Evolutionary conservation across 805 yeast species (phyloP), one percentile per base, ranked within the genome.

Genomic region (Lachancea cidri): DNA sequence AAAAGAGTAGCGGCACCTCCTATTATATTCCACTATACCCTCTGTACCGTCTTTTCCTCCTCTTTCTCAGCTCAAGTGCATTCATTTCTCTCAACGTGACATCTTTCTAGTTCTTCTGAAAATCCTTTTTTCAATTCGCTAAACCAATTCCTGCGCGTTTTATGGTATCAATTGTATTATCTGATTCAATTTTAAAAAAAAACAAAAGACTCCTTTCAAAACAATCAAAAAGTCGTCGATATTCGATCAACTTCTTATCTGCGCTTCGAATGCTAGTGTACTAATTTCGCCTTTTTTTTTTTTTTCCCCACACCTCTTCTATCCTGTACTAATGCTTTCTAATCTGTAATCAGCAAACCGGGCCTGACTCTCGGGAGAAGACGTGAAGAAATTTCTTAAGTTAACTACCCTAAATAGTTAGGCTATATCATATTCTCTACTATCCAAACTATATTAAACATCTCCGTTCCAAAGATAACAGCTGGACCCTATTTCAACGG

Each of bases 141-240:
- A 22, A 22, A 22, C 9, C 27, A n/a, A n/a, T 22, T 22, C 11
- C 11, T 7, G 27, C 27, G 7, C 27, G 27, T 22, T 29, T 17
- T n/a, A 16, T 19, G 42, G 42, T 39, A 27, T 39, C 38, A 27
- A 39, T 39, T 39, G 42, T 39, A 39, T 19, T 33, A 39, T 33
- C 25, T 36, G 27, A 22, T n/a, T n/a, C n/a, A n/a, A n/a, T n/a
- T n/a, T n/a, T n/a, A 22, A 7, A 22, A 22, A 22, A 22, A 22
- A 7, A 22, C 27, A 7, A 7, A 22, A 22, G 11, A 22, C 7
- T 22, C 27, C 27, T 11, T 22, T 11, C 27, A 22, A 7, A 22
- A 22, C 27, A 22, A 22, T 11, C 11, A 22, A 22, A 22, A 22
- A 22, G 27, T 22, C 27, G 27, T 22, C 11, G 27, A 22, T 7